phyloP scores from a whole-genome alignment of 371 early-diverging fungal species.

The Haplosporangium sp. region DNA sequence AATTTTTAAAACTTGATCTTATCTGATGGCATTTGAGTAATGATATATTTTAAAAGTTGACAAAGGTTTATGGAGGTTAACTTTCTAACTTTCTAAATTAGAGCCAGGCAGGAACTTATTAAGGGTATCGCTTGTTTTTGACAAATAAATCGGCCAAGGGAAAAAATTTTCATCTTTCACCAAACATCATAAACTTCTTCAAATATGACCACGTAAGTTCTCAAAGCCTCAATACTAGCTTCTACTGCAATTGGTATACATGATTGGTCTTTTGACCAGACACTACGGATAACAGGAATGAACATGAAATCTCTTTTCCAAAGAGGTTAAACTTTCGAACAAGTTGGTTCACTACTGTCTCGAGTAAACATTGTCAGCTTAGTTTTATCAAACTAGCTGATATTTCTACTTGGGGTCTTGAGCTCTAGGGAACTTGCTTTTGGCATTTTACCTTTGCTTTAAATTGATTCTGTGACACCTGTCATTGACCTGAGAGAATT shows the following conservation, averaged over 20 bases:
- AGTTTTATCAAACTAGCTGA: slow-evolving; percentile 6
- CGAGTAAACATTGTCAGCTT: not conserved
- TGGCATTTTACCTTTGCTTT: slow-evolving; percentile 35
- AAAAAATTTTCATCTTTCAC: slow-evolving; percentile 18
- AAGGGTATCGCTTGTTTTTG: too few species aligned
- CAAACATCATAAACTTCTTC: slow-evolving; percentile 4
- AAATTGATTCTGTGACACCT: slow-evolving; percentile 46
- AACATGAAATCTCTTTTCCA: not conserved
- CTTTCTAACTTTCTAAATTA: not conserved
- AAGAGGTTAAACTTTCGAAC: not conserved
- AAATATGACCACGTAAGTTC: slow-evolving; percentile 39
- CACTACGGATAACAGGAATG: slow-evolving; percentile 29
- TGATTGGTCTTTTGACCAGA: slow-evolving; percentile 7
- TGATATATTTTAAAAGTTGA: too few species aligned
- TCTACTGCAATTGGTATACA: not conserved
- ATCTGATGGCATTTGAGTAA: slow-evolving; percentile 19
- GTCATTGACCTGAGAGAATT: slow-evolving; percentile 4
- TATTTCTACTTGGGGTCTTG: slow-evolving; percentile 40
- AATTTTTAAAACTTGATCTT: slow-evolving; percentile 56
- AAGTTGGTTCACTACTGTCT: slow-evolving; percentile 18
- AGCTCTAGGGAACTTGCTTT: slow-evolving; percentile 38
- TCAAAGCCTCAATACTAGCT: not conserved
- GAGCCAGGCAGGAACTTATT: not conserved
- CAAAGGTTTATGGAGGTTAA: too few species aligned
- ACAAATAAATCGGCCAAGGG: slow-evolving; percentile 1